Evolutionary conservation across 805 yeast species (phyloP), one percentile per base, ranked within the genome.

Genomic region (Candida sphagnicola): DNA sequence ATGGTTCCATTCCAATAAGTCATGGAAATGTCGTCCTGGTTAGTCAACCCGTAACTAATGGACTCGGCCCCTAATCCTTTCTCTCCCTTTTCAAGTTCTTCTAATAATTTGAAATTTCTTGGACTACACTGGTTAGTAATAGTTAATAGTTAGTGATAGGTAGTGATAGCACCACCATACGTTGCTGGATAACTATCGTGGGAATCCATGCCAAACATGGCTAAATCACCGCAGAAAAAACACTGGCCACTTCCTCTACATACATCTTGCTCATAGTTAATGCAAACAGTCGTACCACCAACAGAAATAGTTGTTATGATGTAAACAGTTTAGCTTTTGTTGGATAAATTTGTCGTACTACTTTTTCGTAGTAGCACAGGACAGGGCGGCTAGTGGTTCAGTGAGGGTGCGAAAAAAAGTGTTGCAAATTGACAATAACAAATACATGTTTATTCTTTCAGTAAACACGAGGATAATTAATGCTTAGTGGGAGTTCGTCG

Each of bases 1-100:
- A 93, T 91, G 24, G 99, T 93, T 10, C 97, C 99, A 64, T 90
- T 93, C 99, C 99, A 93, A 53, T 83, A 65, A 8, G 95, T 85
- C 95, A 93, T 87, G 37, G 89, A 70, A 49, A 90, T 86, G 59
- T 93, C 99, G 53, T 86, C 95, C 45, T 84, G 80, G 53, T 87
- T 91, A 17, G 87, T 80, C 34, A 93, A 74, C 0, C 99, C 99
- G 54, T 93, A 88, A 16, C 98, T 91, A 59, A 96, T 90, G 12
- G 95, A 85, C 61, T 93, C 98, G 18, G 97, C 93, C 15, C 98
- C 97, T 34, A 86, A 71, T 15, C 99, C 99, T 61, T 93, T 93
- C 59, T 93, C 99, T 35, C 99, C 99, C 54, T 91, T 91, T 62
- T 95, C 99, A 48, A 93, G 74, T 66, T 93, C 99, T 65, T 93